These are phyloP conservation scores for Papiliotrema flavescens DNA, from an alignment of 1,284 basidiomycete species.

Conservation along the genomic window DNA sequence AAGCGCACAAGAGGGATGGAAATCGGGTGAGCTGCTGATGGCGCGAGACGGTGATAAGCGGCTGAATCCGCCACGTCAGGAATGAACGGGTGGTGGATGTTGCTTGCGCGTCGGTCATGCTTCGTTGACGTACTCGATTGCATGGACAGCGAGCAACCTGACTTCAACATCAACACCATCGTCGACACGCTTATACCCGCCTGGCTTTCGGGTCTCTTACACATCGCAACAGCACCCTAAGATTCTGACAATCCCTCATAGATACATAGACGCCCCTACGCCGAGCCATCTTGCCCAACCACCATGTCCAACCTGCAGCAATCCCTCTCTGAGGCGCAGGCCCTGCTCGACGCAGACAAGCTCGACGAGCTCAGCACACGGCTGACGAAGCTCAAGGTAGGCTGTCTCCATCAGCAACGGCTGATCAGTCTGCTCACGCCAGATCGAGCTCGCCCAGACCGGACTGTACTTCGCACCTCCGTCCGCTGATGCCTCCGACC, in stretches of 20 bases:
- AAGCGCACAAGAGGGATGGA: background rate
- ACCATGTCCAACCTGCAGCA: slow-evolving; percentile 42
- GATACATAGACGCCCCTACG: slow-evolving; percentile 2
- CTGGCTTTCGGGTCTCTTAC: too few relatives aligned
- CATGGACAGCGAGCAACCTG: too few relatives aligned
- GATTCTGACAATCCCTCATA: background rate
- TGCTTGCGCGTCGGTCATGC: background rate
- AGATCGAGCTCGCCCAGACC: slow-evolving; percentile 47
- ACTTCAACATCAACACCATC: too few relatives aligned
- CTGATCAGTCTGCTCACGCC: background rate
- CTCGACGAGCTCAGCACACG: slow-evolving; percentile 23
- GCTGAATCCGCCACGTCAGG: too few relatives aligned
- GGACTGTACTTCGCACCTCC: slow-evolving; percentile 49
- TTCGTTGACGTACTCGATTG: background rate
- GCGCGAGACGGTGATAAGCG: background rate
- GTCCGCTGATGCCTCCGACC: slow-evolving; percentile 36
- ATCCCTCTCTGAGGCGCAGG: slow-evolving; percentile 38
- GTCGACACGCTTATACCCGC: background rate
- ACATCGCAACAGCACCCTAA: too few relatives aligned
- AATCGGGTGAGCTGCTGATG: background rate
- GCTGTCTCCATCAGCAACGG: slow-evolving; percentile 1
- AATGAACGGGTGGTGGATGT: too few relatives aligned
- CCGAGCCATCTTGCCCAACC: too few relatives aligned
- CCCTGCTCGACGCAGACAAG: slow-evolving; percentile 23
- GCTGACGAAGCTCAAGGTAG: slow-evolving; percentile 44